Evolutionary conservation across 176 grass and related monocot species (phyloP).

Genomic region (Oryza officinalis): DNA sequence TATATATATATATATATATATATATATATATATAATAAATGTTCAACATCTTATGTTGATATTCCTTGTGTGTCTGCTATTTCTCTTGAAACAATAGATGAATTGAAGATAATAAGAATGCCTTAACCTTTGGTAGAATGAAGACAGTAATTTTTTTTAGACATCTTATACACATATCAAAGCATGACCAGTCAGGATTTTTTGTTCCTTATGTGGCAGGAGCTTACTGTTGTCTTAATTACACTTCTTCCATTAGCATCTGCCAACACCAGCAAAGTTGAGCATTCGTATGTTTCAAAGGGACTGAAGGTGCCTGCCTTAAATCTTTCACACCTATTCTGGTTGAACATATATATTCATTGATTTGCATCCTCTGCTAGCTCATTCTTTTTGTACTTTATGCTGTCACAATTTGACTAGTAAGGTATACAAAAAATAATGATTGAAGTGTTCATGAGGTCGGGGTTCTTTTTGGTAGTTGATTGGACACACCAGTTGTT

Average conservation of each 20-base stretch:
- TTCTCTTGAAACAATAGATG: conserved; percentile 13
- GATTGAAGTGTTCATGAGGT: background rate
- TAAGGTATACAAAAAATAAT: conserved; percentile 15
- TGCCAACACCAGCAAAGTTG: conserved; percentile 60
- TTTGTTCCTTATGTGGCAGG: conserved; percentile 58
- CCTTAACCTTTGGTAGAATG: background rate
- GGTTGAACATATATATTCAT: conserved; percentile 3
- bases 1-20: too few relatives aligned
- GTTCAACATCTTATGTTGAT: background rate
- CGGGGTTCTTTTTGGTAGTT: background rate
- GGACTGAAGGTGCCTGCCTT: conserved; percentile 75
- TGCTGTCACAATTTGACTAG: conserved; percentile 11
- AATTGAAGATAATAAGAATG: conserved; percentile 1
- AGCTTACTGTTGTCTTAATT: conserved; percentile 68
- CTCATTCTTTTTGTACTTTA: conserved; percentile 5
- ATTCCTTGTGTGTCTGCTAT: background rate
- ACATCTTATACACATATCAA: conserved; percentile 23
- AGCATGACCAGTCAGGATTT: conserved; percentile 1
- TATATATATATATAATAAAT: background rate
- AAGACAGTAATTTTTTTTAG: background rate
- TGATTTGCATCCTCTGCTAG: conserved; percentile 1
- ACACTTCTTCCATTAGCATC: conserved; percentile 83
- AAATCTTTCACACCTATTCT: conserved; percentile 8
- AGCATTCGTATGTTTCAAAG: conserved; percentile 71
- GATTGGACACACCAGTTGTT: background rate